Evolutionary conservation across 495 filamentous ascomycete species (phyloP).

Genomic region (Penicillium pancosmium): DNA sequence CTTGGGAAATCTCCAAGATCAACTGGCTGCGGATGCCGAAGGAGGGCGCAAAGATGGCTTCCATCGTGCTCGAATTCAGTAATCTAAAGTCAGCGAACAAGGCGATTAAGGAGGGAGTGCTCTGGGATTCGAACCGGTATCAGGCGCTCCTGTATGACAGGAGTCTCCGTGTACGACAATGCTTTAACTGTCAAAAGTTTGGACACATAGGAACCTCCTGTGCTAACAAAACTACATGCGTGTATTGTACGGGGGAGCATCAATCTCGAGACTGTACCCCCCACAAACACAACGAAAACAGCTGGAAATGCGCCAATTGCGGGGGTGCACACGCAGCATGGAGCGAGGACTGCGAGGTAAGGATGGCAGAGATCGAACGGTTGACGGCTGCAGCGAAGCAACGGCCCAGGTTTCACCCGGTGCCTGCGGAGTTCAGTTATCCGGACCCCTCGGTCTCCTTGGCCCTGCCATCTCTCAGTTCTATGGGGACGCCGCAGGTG

Average conservation of each 20-base stretch:
- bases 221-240: background rate
- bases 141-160: conserved; percentile 8
- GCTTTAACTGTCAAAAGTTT: conserved; percentile 6
- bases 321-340: conserved; percentile 7
- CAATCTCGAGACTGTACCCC: conserved; percentile 3
- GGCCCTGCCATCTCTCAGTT: background rate
- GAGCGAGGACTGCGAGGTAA: background rate
- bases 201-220: conserved; percentile 12
- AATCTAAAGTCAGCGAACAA: background rate
- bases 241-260: conserved; percentile 5
- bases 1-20: conserved; percentile 1
- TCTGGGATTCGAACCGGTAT: background rate
- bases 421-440: background rate
- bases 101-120: conserved; percentile 1
- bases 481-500: conserved; percentile 5
- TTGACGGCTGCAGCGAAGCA: background rate
- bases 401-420: background rate
- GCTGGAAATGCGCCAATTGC: conserved; percentile 10
- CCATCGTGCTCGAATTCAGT: background rate
- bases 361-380: background rate
- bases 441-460: background rate
- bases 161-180: conserved; percentile 6
- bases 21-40: background rate
- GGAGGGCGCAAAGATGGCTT: background rate
- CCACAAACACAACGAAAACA: background rate